phyloP scores from a whole-genome alignment of 306 rosid genomes.

The Cucumis sativus region DNA sequence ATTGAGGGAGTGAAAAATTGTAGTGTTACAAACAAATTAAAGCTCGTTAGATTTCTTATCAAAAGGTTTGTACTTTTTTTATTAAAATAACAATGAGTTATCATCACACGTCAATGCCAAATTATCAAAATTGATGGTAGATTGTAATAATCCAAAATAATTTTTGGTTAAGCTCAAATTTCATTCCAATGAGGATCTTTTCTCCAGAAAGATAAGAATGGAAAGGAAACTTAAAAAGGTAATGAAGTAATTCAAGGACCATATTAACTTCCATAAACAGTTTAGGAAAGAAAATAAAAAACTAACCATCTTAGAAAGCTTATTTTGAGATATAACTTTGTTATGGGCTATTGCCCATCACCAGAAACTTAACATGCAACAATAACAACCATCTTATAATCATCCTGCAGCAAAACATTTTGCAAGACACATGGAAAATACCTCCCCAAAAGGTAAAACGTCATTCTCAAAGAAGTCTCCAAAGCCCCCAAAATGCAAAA shows the following conservation, averaged over 20 bases:
- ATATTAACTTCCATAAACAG: background rate
- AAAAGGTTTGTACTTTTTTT: background rate
- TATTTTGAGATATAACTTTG: background rate
- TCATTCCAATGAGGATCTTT: background rate
- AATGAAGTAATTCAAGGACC: background rate
- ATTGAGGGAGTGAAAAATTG: background rate
- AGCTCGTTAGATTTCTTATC: background rate
- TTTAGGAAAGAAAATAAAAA: background rate
- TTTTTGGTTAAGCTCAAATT: background rate
- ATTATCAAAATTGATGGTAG: background rate
- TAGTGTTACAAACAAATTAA: background rate
- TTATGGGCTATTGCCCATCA: background rate
- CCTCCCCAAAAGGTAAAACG: constrained; percentile 91
- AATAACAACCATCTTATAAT: background rate
- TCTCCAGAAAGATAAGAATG: background rate
- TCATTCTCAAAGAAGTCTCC: constrained; percentile 90
- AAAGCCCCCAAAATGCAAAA: constrained; percentile 87
- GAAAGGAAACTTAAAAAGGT: background rate
- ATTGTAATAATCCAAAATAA: background rate
- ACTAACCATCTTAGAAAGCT: background rate
- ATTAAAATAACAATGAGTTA: background rate
- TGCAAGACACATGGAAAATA: constrained; percentile 15
- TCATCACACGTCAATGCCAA: background rate
- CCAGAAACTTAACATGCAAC: background rate
- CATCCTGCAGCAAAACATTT: background rate